phyloP scores from a whole-genome alignment of 1,139 yeast genomes.

The Saccharomycopsis phalli region DNA sequence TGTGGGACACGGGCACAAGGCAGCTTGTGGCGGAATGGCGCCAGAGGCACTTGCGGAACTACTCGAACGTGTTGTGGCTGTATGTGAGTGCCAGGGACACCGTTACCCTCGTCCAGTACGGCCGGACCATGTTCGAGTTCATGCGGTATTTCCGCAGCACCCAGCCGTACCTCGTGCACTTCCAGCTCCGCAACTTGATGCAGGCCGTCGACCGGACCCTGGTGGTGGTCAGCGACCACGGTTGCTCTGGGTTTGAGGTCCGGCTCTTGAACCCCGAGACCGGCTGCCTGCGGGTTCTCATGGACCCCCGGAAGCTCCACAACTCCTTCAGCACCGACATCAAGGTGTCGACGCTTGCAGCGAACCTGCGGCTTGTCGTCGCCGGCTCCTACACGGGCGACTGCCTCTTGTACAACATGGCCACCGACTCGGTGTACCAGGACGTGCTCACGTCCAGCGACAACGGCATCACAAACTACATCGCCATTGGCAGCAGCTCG shows the following conservation, averaged over 20 bases:
- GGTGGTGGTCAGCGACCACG: constrained; percentile 29
- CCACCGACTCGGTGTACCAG: constrained; percentile 29
- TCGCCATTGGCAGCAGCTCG: constrained; percentile 29
- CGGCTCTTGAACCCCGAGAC: constrained; percentile 26
- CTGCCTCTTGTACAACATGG: constrained; percentile 33
- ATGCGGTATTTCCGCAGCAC: constrained; percentile 37
- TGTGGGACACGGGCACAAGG: no score
- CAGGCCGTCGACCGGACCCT: constrained; percentile 34
- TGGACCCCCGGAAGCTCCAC: constrained; percentile 26
- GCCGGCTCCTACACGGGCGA: constrained; percentile 54
- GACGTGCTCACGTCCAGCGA: constrained; percentile 35
- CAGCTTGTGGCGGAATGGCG: no score
- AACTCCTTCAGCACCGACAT: constrained; percentile 23
- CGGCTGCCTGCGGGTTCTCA: constrained; percentile 31
- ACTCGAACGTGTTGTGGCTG: no score
- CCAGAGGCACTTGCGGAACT: no score
- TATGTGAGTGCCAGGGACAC: no score
- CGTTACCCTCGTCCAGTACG: constrained; percentile 6
- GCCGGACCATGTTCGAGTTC: constrained; percentile 34
- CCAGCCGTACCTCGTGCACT: constrained; percentile 45
- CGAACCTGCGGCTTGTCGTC: constrained; percentile 35
- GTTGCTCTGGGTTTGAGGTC: constrained; percentile 24
- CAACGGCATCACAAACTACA: constrained; percentile 51
- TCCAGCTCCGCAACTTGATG: constrained; percentile 47
- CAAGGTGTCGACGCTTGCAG: constrained; percentile 41